Conservation (phyloP, 1,284 basidiomycete species). For the Heterobasidion irregulare region DNA sequence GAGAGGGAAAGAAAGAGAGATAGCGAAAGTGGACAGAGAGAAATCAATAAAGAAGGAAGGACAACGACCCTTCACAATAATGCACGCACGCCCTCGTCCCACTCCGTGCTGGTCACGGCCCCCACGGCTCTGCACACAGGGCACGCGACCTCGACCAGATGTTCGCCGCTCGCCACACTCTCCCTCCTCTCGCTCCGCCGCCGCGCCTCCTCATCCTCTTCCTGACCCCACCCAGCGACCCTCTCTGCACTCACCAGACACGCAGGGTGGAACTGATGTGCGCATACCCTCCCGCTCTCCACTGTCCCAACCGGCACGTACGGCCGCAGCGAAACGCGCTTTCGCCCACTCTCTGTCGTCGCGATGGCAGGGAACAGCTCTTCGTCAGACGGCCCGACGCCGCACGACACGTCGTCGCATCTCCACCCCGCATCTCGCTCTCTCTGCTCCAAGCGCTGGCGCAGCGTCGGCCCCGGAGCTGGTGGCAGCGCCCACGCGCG, state of each 20-base stretch:
- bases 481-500: slow-evolving; percentile 28
- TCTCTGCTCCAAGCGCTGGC: slow-evolving; percentile 57
- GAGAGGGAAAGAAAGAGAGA: background rate
- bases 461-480: slow-evolving; percentile 39
- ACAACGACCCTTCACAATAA: slow-evolving; percentile 1
- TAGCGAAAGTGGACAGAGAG: background rate
- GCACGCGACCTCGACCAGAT: slow-evolving; percentile 52
- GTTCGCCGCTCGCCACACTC: slow-evolving; percentile 19
- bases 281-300: slow-evolving; percentile 31
- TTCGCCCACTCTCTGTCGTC: slow-evolving; percentile 5
- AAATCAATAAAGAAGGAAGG: background rate
- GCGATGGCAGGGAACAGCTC: slow-evolving; percentile 41
- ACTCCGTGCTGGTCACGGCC: slow-evolving; percentile 44
- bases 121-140: slow-evolving; percentile 59
- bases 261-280: slow-evolving; percentile 58
- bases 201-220: slow-evolving; percentile 26
- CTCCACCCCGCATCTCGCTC: slow-evolving; percentile 63
- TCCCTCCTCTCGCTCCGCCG: slow-evolving; percentile 14
- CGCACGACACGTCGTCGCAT: slow-evolving; percentile 64
- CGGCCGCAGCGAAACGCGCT: slow-evolving; percentile 24
- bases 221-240: slow-evolving; percentile 50
- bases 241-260: slow-evolving; percentile 71
- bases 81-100: slow-evolving; percentile 40
- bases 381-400: slow-evolving; percentile 66
- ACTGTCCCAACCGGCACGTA: slow-evolving; percentile 11